Base-by-base conservation (phyloP, 176 grass and related monocot species). In the Thalia dealbata region DNA sequence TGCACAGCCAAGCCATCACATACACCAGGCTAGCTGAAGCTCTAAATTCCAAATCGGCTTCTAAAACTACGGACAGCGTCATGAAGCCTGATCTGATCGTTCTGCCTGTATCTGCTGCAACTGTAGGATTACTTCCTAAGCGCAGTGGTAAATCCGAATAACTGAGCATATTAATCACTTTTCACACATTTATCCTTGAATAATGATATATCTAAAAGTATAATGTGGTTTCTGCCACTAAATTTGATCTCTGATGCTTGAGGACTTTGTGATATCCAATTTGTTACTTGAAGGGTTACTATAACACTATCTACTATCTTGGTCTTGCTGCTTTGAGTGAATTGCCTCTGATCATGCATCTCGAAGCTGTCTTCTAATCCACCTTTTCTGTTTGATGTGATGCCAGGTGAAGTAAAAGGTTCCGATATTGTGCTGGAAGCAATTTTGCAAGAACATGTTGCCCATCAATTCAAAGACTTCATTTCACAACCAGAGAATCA, bases 71-170 rank as follows among this genome's bases (percentile, higher is more conserved):
- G 8, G 74, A 32, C 74, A 50, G 51, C 59, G 71, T 38, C 38
- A 66, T 80, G 8, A 76, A 92, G 74, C 79, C 75, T 22, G 45
- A 70, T 46, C 73, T 77, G 28, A 82, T 72, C 81, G 85, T 92
- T 62, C 74, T 97, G 50, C 93, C 93, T 46, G 69, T 97, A 78
- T 97, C 87, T 67, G 93, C 93, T 69, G 93, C 92, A 82, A 90
- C 78, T 81, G 82, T 87, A 73, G 87, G 87, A 68, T 86, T 97
- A 85, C 89, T 97, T 78, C 87, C 85, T 56, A 90, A 66, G 56
- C 79, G 55, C n/a, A 42, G 52, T 68, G 81, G 87, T 89, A 85
- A 75, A 64, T 74, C 63, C 51, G 15, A 61, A 52, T 11, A 61
- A 21, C 21, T 54, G 66, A 6, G 55, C 10, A n/a, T 70, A 44